These are phyloP conservation scores for Fagus sylvatica DNA, from an alignment of 306 rosid genomes.

Conservation along the genomic window DNA sequence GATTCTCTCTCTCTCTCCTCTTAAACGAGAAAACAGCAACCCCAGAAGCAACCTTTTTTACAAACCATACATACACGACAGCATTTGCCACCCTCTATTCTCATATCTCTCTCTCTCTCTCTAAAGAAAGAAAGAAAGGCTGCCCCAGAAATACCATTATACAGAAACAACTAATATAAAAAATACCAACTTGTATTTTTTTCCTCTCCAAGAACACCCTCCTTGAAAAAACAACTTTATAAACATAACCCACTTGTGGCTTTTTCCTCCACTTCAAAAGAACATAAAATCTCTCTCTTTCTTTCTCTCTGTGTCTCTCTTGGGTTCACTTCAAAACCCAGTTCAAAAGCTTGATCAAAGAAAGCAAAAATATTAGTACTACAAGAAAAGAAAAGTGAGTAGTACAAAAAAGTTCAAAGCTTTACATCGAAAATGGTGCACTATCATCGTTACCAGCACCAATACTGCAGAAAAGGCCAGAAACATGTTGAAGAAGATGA, in stretches of 20 bases:
- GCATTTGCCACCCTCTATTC: not conserved
- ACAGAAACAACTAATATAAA: not conserved
- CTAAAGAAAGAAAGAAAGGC: not conserved
- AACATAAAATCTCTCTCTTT: not conserved
- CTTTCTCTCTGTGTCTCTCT: not conserved
- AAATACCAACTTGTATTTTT: not conserved
- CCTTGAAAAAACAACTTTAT: too few relatives aligned
- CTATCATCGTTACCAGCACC: constrained; percentile 48
- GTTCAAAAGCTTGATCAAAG: not conserved
- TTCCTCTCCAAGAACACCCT: not conserved
- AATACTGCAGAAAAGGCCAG: constrained; percentile 29
- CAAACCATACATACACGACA: not conserved
- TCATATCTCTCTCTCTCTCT: not conserved
- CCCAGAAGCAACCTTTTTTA: not conserved
- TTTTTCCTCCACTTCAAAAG: not conserved
- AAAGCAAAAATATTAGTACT: not conserved
- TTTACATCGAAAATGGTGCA: constrained; percentile 52
- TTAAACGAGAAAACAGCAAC: not conserved
- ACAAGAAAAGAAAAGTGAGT: not conserved
- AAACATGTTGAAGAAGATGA: constrained; percentile 38
- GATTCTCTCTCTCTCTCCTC: constrained; percentile 7
- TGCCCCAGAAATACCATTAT: not conserved
- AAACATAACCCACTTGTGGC: not conserved
- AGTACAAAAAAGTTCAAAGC: constrained; percentile 2
- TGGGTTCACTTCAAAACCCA: not conserved